phyloP scores from a whole-genome alignment of 495 filamentous ascomycete genomes.

The Penicillium canescens region DNA sequence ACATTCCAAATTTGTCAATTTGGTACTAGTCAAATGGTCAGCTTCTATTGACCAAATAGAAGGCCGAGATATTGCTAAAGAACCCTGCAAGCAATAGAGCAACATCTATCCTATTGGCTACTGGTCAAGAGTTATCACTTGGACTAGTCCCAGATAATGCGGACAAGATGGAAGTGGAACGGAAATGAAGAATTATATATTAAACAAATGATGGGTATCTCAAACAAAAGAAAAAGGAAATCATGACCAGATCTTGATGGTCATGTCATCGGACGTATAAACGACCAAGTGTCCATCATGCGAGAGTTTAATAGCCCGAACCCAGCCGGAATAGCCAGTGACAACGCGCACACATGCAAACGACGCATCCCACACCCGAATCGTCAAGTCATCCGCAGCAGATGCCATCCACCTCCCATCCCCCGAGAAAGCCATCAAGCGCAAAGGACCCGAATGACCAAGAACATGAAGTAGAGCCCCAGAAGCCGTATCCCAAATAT shows the following conservation, averaged over 20 bases:
- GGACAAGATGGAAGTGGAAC: too few species aligned
- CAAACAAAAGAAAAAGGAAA: slow-evolving; percentile 2
- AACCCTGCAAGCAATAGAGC: too few species aligned
- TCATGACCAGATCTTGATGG: slow-evolving; percentile 9
- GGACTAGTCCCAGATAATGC: too few species aligned
- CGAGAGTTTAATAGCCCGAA: slow-evolving; percentile 1
- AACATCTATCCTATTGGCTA: too few species aligned
- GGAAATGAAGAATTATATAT: background rate
- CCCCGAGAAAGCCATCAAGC: background rate
- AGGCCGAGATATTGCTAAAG: too few species aligned
- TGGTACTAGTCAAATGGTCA: too few species aligned
- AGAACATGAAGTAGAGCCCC: slow-evolving; percentile 1
- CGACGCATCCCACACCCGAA: slow-evolving; percentile 3
- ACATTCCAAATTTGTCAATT: too few species aligned
- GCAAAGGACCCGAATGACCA: slow-evolving; percentile 5
- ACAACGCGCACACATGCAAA: background rate
- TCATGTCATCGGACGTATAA: slow-evolving; percentile 10
- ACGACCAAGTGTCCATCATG: background rate
- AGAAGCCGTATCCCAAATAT: slow-evolving; percentile 18
- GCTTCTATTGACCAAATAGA: too few species aligned
- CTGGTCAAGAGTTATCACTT: too few species aligned
- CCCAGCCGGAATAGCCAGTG: slow-evolving; percentile 8
- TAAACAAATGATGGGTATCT: slow-evolving; percentile 9
- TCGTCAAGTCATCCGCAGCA: slow-evolving; percentile 7
- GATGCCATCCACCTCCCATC: slow-evolving; percentile 2